These are phyloP conservation scores for Talaromyces sp. DNA, from an alignment of 2,329 filamentous ascomycete species.

Conservation along the genomic window DNA sequence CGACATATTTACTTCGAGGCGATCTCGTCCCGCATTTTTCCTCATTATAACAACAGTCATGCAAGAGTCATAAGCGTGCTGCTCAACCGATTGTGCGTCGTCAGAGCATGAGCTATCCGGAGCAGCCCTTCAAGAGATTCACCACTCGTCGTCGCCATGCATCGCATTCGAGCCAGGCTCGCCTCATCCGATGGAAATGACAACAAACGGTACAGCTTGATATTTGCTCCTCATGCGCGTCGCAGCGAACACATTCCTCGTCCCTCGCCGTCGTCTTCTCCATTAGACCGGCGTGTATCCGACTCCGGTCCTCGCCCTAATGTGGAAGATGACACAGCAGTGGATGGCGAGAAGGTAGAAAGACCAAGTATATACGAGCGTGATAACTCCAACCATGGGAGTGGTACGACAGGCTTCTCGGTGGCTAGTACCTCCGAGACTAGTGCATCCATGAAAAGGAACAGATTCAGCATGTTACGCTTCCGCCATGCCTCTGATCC, in stretches of 20 bases:
- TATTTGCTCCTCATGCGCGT: constrained; percentile 29
- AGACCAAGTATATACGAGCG: constrained; percentile 5
- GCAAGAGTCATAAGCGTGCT: constrained; percentile 9
- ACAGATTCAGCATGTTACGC: constrained; percentile 66
- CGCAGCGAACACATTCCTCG: constrained; percentile 39
- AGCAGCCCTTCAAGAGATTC: background rate
- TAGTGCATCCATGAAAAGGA: constrained; percentile 25
- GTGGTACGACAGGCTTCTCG: background rate
- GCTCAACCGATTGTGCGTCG: constrained; percentile 12
- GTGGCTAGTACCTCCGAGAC: background rate
- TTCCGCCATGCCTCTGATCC: constrained; percentile 93
- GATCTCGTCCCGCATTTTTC: background rate
- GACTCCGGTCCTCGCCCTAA: constrained; percentile 33
- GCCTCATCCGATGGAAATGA: constrained; percentile 29
- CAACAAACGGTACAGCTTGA: constrained; percentile 33
- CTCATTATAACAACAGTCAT: background rate
- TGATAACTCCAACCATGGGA: background rate
- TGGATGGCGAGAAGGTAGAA: constrained; percentile 20
- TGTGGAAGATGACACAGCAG: constrained; percentile 13
- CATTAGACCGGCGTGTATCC: constrained; percentile 31
- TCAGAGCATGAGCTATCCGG: constrained; percentile 15
- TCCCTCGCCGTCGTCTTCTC: constrained; percentile 28
- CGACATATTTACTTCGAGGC: background rate
- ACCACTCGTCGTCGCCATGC: constrained; percentile 30
- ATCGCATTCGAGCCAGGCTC: constrained; percentile 40